Conservation (phyloP, 192 early-diverging fungal genomes). For the Phlyctochytrium arcticum region DNA sequence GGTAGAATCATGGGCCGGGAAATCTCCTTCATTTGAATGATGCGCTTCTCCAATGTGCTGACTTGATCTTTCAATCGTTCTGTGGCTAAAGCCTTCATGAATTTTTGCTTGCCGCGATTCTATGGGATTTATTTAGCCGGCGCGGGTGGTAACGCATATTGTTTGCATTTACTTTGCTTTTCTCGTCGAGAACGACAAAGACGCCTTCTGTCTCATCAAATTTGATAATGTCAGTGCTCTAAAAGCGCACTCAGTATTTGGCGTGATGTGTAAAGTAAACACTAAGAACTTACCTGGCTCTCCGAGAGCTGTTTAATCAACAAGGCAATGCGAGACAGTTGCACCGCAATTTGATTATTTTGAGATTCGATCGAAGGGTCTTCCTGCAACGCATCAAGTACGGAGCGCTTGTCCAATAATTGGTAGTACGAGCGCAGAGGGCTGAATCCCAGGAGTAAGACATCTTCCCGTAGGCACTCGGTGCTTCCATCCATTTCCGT, state of each 20-base stretch:
- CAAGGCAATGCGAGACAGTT: conserved; percentile 26
- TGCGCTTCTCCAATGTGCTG: conserved; percentile 21
- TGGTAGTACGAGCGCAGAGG: conserved; percentile 28
- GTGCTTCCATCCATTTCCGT: conserved; percentile 41
- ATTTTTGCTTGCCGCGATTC: conserved; percentile 15
- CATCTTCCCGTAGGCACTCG: conserved; percentile 34
- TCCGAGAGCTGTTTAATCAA: conserved; percentile 28
- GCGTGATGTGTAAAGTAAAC: too few species aligned
- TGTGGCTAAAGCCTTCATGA: conserved; percentile 38
- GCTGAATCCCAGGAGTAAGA: conserved; percentile 23
- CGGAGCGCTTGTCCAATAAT: not conserved
- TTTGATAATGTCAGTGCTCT: conserved; percentile 24
- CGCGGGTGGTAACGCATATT: not conserved
- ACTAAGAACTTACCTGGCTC: not conserved
- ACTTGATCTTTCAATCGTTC: conserved; percentile 45
- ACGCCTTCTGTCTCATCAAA: conserved; percentile 27
- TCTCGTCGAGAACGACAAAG: conserved; percentile 31
- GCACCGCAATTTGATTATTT: not conserved
- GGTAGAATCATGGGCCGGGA: conserved; percentile 19
- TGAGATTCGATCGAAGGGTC: not conserved
- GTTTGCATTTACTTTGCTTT: conserved; percentile 20
- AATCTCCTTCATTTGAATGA: conserved; percentile 3
- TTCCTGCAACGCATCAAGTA: not conserved
- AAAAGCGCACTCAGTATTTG: too few species aligned
- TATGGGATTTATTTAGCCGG: not conserved